Conservation (phyloP, 2,329 filamentous ascomycete species). For the Paraconiothyrium sp. region DNA sequence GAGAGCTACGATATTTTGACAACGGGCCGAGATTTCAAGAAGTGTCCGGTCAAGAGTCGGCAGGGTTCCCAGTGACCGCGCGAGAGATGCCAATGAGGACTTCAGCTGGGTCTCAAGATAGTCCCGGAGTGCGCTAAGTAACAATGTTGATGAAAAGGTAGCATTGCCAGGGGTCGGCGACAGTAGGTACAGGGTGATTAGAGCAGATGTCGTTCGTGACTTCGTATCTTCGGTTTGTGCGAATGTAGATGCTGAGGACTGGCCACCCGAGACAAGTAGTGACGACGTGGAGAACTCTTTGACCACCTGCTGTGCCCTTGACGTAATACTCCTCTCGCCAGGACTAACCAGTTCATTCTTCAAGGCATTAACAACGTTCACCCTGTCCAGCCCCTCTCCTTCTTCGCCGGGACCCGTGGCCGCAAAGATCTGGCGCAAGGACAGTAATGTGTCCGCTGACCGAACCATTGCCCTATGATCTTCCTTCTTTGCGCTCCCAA, state of each 20-base stretch:
- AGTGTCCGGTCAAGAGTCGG: slow-evolving; percentile 84
- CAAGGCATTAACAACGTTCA: slow-evolving; percentile 77
- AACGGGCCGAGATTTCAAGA: slow-evolving; percentile 81
- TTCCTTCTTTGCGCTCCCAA: slow-evolving; percentile 64
- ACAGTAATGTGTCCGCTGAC: slow-evolving; percentile 81
- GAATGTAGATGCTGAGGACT: slow-evolving; percentile 58
- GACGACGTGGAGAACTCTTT: slow-evolving; percentile 82
- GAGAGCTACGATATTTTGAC: slow-evolving; percentile 90
- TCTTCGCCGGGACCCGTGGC: slow-evolving; percentile 76
- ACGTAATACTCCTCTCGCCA: slow-evolving; percentile 76
- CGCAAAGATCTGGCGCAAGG: slow-evolving; percentile 76
- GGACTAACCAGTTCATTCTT: slow-evolving; percentile 75
- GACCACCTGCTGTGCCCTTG: slow-evolving; percentile 78
- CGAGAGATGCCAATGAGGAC: slow-evolving; percentile 77
- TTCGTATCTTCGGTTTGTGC: slow-evolving; percentile 77
- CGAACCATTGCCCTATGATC: slow-evolving; percentile 83
- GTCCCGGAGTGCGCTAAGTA: slow-evolving; percentile 79
- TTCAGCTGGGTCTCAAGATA: slow-evolving; percentile 86
- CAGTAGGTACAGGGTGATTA: slow-evolving; percentile 81
- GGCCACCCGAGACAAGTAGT: slow-evolving; percentile 51
- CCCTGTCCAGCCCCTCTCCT: slow-evolving; percentile 76
- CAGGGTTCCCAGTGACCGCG: slow-evolving; percentile 79
- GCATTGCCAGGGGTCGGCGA: slow-evolving; percentile 70
- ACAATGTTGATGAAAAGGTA: slow-evolving; percentile 67
- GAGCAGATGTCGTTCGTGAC: slow-evolving; percentile 75